phyloP scores from a whole-genome alignment of 305 asterid species.

The Withania somnifera region DNA sequence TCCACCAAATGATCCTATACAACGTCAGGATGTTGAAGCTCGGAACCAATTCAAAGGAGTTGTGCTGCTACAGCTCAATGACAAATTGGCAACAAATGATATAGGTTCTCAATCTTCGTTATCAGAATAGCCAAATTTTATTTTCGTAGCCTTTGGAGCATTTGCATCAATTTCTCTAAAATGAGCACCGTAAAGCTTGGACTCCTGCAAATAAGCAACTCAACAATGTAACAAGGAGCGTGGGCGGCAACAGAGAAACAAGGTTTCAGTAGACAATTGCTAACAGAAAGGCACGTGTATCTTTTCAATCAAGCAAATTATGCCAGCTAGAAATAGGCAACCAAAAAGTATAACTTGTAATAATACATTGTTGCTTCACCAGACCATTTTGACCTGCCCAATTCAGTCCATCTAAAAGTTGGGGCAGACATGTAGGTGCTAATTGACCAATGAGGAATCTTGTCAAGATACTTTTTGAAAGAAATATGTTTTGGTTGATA shows the following conservation, averaged over 20 bases:
- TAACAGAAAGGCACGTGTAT: background rate
- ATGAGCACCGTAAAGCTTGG: constrained; percentile 91
- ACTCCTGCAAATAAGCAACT: constrained; percentile 52
- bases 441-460: background rate
- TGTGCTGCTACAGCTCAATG: background rate
- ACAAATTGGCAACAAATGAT: background rate
- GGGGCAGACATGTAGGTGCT: background rate
- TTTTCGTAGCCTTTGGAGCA: constrained; percentile 89
- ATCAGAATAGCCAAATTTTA: constrained; percentile 60
- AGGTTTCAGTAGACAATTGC: background rate
- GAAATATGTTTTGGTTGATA: background rate
- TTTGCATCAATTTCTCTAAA: constrained; percentile 72
- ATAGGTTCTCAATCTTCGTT: constrained; percentile 31
- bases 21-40: background rate
- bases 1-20: background rate
- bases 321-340: background rate
- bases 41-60: background rate
- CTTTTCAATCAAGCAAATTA: background rate
- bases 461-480: background rate
- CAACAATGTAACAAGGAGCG: background rate
- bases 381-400: background rate
- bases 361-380: background rate
- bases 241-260: background rate
- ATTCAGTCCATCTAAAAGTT: background rate
- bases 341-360: background rate